Evolutionary conservation across 116 monocot species (phyloP), one percentile per base, ranked within the genome.

Genomic region (Dioscorea cayenensis): DNA sequence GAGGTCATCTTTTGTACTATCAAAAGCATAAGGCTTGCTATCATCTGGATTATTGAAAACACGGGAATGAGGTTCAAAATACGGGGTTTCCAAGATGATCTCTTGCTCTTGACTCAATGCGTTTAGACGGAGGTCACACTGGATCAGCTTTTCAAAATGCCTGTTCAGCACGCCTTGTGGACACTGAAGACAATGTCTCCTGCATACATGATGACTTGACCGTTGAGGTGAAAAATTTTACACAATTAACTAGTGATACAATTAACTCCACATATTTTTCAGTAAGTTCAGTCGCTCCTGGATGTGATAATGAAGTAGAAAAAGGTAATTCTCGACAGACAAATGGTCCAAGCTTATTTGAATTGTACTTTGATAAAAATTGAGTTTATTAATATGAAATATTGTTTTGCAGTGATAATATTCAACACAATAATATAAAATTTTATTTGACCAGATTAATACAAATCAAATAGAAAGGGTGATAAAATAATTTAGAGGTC

Each of bases 121-220:
- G 65, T 86, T 73, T 32, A 97, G 77, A 55, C 83, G 84, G 17
- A 84, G 85, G 78, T 97, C 97, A 76, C 93, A 97, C 61, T 90
- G 90, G 61, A 97, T 70, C 50, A 97, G 97, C 79, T 97, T 97
- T 49, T 93, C 97, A 81, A 93, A 89, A 81, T 97, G 93, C 74
- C 86, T 97, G 79, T 70, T 85, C 65, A 97, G 78, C 70, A 93
- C 77, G 25, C 88, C 86, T 43, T 78, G 92, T 43, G 90, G 82
- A 61, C 93, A 88, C 77, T 93, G 88, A 51, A 97, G 68, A 83
- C 88, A 85, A 81, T 92, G 92, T 71, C 73, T 86, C 89, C 92
- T 92, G 79, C 63, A 71, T 61, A 67, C 21, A 66, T 59, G 49
- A 55, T 32, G 7, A 25, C 25, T 23, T 12, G 23, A 27, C 7